Base-by-base conservation (phyloP, 108 stramenopile species). In the Pelagomonas calceolata region DNA sequence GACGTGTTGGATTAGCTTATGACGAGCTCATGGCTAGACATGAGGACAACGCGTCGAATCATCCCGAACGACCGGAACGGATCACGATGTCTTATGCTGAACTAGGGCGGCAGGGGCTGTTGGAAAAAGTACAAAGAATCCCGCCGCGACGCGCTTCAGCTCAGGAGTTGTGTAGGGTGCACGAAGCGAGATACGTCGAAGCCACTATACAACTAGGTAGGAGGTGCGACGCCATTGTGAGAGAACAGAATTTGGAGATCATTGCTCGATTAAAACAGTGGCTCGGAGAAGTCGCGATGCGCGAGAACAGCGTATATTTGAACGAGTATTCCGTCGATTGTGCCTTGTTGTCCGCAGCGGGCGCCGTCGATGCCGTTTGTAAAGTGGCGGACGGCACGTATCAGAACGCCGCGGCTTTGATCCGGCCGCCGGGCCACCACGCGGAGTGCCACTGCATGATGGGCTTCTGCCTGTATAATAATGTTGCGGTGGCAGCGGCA, bases 381-480 rank as follows among this genome's bases (percentile, higher is more conserved):
- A 67, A 66, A 14, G 63, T 77, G 21, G 14, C 26, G 21, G 17
- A 5, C 30, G 60, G 60, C 43, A 7, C 18, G 12, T 35, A 71
- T 14, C 26, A 32, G 43, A 5, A 65, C n/a, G 37, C n/a, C 26
- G 36, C 43, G 0, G 81, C 79, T 0, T 36, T 82, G 7, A 73
- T 81, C 29, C 68, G 85, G 5, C 85, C 85, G 18, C 85, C 85
- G 16, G 85, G 85, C 26, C 85, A 86, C 78, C 85, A 86, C 45
- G 85, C 85, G 4, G 80, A 78, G 63, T n/a, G 35, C 0, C 39
- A 66, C 37, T 36, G 39, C 18, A 80, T 77, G n/a, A 79, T 79
- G 64, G 85, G 86, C 32, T 87, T 86, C 69, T 88, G 87, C 64
- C 51, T 86, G 0, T 79, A 85, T 45, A 84, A 85, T 75, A 85